Conservation (phyloP, 192 early-diverging fungal species). For the Funneliformis mosseae region DNA sequence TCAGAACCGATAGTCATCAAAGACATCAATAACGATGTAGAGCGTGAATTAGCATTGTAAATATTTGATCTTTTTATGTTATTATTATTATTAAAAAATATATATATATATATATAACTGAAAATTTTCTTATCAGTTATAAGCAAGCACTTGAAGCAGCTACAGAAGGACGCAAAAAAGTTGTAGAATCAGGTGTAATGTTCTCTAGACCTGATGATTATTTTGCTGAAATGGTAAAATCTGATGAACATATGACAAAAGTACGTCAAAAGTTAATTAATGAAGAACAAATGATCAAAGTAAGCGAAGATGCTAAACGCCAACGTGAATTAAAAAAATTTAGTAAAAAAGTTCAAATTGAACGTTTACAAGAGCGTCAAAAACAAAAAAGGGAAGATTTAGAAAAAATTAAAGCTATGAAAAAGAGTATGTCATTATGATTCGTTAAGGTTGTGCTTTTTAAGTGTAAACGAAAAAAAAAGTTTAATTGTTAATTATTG, state of each 20-base stretch:
- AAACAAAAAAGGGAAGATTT: constrained; percentile 84
- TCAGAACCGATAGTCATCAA: constrained; percentile 51
- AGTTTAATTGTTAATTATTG: constrained; percentile 33
- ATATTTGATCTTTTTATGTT: neutral
- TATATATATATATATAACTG: neutral
- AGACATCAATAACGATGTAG: constrained; percentile 84
- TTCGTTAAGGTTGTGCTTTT: too few relatives aligned
- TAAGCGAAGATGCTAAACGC: constrained; percentile 80
- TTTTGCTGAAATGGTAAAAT: constrained; percentile 99
- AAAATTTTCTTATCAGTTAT: constrained; percentile 48
- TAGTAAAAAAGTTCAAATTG: constrained; percentile 94
- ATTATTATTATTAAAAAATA: neutral
- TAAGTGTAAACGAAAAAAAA: too few relatives aligned
- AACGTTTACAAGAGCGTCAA: constrained; percentile 87
- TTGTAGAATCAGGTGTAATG: constrained; percentile 67
- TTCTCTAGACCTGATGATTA: constrained; percentile 92
- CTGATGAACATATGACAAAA: constrained; percentile 91
- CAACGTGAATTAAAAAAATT: constrained; percentile 95
- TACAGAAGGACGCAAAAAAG: constrained; percentile 60
- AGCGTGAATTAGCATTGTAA: constrained; percentile 86
- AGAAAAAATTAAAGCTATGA: constrained; percentile 89
- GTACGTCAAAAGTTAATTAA: constrained; percentile 86
- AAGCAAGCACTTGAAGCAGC: constrained; percentile 87
- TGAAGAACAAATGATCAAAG: constrained; percentile 78
- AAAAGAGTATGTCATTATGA: constrained; percentile 60